Percentiles rank a stretch among this genome's conserved stretches.
phyloP scores from a whole-genome alignment of 1,284 basidiomycete genomes.

The Mycosarcoma mackinlayi region DNA sequence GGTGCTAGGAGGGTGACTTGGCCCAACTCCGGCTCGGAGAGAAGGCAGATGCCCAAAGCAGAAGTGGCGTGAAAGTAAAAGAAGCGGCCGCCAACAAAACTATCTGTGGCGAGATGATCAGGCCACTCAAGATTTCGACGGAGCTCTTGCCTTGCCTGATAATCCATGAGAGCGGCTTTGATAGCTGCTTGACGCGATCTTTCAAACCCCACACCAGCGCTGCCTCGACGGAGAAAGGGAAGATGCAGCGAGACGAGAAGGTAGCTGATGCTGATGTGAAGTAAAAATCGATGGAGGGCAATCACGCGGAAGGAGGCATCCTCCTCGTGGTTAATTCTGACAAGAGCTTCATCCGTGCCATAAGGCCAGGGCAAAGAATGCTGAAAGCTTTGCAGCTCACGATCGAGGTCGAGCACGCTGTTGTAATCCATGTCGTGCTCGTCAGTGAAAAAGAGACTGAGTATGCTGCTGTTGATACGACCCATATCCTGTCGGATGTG shows the following conservation, averaged over 20 bases:
- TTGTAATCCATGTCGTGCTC: constrained; percentile 12
- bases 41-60: constrained; percentile 21
- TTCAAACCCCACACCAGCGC: constrained; percentile 11
- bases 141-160: constrained; percentile 4
- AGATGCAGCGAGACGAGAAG: constrained; percentile 23
- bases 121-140: constrained; percentile 14
- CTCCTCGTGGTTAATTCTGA: no score
- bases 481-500: constrained; percentile 14
- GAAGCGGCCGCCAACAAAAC: constrained; percentile 26
- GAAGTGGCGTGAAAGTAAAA: constrained; percentile 37
- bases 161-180: constrained; percentile 14
- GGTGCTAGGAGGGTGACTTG: not conserved
- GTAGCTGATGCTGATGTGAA: constrained; percentile 16
- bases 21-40: constrained; percentile 14
- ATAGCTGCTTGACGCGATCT: constrained; percentile 15
- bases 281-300: constrained; percentile 17
- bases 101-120: constrained; percentile 11
- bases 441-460: constrained; percentile 19
- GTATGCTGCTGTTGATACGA: constrained; percentile 7
- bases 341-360: not conserved
- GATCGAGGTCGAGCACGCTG: constrained; percentile 7
- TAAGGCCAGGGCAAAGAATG: constrained; percentile 3
- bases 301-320: constrained; percentile 11
- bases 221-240: constrained; percentile 23
- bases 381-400: constrained; percentile 7